Evolutionary conservation across 306 rosid species (phyloP), one percentile per base, ranked within the genome.

Genomic region (Glycyrrhiza uralensis): DNA sequence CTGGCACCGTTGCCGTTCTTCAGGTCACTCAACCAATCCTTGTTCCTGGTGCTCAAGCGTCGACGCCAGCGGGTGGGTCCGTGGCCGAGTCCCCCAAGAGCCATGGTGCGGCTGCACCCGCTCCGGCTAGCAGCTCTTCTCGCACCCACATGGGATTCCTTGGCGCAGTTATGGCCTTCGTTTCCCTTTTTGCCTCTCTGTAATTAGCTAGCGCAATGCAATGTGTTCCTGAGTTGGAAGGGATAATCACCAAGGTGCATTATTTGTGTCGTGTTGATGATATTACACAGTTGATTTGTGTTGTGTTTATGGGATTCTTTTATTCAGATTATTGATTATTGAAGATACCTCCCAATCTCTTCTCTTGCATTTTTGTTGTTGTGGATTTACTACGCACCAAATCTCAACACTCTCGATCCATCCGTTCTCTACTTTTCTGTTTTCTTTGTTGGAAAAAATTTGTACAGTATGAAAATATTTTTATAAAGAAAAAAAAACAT

Each of bases 1-100:
- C 92, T 0, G 79, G 15, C 26, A 74, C 66, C 42, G 70, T 91
- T 66, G 81, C 90, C 0, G 72, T 91, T 14, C 74, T 88, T 42
- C 85, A 88, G 59, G 78, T 91, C 13, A 2, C 74, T 1, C 1
- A 66, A 26, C 58, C 85, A 1, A 80, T 91, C 2, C 50, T 72
- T n/a, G 75, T 83, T 11, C 89, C 85, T 5, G 81, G 81, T 30
- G 79, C 81, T 11, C 83, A 69, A 0, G 5, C 72, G 0, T 6
- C 60, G 11, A 0, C 66, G 4, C 1, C 66, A 1, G 2, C 62
- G n/a, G n/a, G n/a, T n/a, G n/a, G n/a, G n/a, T 5, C 29, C 15
- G 46, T 5, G 4, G 30, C 12, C 0, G 52, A 41, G 47, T 2
- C 66, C 4, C 47, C 66, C 20, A 3, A 7, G 22, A 46, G 15